phyloP scores from a whole-genome alignment of 1,284 basidiomycete genomes.

The Sporisorium iseilematis-ciliati region DNA sequence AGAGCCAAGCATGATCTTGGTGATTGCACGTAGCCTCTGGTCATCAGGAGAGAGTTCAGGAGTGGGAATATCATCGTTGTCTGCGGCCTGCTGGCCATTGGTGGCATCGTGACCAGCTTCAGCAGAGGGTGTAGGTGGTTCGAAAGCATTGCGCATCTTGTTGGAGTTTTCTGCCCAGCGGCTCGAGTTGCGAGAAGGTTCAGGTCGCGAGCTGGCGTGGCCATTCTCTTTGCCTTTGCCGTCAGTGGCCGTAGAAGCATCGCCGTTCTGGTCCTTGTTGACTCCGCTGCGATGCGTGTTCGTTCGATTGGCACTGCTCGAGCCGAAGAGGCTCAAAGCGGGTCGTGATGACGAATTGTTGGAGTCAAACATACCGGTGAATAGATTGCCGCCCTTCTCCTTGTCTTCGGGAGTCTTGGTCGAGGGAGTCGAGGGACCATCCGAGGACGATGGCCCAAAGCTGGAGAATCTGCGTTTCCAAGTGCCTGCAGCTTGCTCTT shows the following conservation, averaged over 20 bases:
- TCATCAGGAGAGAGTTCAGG: slow-evolving; percentile 44
- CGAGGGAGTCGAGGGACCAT: slow-evolving; percentile 20
- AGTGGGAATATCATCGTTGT: slow-evolving; percentile 26
- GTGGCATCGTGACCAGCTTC: slow-evolving; percentile 5
- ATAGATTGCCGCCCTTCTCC: slow-evolving; percentile 23
- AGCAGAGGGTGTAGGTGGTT: slow-evolving; percentile 36
- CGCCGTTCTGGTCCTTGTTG: slow-evolving; percentile 26
- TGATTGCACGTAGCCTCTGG: slow-evolving; percentile 49
- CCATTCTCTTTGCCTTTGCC: slow-evolving; percentile 21
- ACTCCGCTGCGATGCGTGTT: slow-evolving; percentile 4
- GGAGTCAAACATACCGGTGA: slow-evolving; percentile 30
- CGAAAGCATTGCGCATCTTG: slow-evolving; percentile 50
- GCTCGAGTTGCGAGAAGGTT: slow-evolving; percentile 20
- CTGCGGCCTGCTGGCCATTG: slow-evolving; percentile 8
- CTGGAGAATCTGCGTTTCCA: slow-evolving; percentile 44
- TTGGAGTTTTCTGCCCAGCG: slow-evolving; percentile 48
- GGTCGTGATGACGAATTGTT: slow-evolving; percentile 23
- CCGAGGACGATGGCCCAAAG: slow-evolving; percentile 18
- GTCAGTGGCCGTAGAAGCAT: slow-evolving; percentile 14
- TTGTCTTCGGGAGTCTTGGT: slow-evolving; percentile 21
- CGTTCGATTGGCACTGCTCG: slow-evolving; percentile 16
- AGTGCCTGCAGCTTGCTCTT: slow-evolving; percentile 36
- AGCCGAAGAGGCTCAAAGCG: slow-evolving; percentile 32
- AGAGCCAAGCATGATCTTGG: slow-evolving; percentile 54
- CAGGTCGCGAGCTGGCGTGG: slow-evolving; percentile 3